Conservation (phyloP, 1,139 yeast species). For the Wickerhamomyces sp. region DNA sequence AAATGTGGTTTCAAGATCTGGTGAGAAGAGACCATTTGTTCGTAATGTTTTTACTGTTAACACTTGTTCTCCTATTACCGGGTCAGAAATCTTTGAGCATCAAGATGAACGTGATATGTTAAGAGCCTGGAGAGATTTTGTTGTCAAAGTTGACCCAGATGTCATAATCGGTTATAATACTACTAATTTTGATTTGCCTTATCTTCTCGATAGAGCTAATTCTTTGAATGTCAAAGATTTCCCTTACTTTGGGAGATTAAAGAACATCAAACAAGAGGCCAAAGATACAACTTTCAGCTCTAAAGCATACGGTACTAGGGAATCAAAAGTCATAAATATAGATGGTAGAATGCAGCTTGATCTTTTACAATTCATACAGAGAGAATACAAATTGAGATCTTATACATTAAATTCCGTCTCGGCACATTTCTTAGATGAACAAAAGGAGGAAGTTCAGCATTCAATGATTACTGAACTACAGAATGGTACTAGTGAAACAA, state of each 20-base stretch:
- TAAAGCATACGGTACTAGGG: slow-evolving; percentile 95
- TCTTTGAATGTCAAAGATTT: slow-evolving; percentile 65
- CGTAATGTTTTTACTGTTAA: slow-evolving; percentile 92
- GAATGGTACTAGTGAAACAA: slow-evolving; percentile 86
- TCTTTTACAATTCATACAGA: slow-evolving; percentile 84
- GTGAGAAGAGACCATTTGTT: slow-evolving; percentile 82
- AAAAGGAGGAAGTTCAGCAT: slow-evolving; percentile 97
- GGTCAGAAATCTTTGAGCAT: slow-evolving; percentile 82
- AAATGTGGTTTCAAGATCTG: slow-evolving; percentile 81
- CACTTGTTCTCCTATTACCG: slow-evolving; percentile 89
- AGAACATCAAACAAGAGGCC: slow-evolving; percentile 64
- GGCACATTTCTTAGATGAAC: slow-evolving; percentile 90
- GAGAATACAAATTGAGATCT: slow-evolving; percentile 92
- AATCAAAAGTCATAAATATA: slow-evolving; percentile 83
- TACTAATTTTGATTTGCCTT: slow-evolving; percentile 93
- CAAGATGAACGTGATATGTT: slow-evolving; percentile 79
- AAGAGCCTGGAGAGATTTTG: slow-evolving; percentile 78
- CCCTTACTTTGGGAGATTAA: slow-evolving; percentile 83
- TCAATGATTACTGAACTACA: slow-evolving; percentile 93
- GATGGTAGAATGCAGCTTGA: slow-evolving; percentile 97
- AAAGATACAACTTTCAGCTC: slow-evolving; percentile 85
- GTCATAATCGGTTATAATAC: slow-evolving; percentile 96
- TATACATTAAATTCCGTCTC: slow-evolving; percentile 95
- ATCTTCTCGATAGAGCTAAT: slow-evolving; percentile 79
- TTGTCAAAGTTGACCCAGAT: slow-evolving; percentile 86